Conservation (phyloP, 805 yeast genomes). For the Saccharomycopsis guyanensis region DNA sequence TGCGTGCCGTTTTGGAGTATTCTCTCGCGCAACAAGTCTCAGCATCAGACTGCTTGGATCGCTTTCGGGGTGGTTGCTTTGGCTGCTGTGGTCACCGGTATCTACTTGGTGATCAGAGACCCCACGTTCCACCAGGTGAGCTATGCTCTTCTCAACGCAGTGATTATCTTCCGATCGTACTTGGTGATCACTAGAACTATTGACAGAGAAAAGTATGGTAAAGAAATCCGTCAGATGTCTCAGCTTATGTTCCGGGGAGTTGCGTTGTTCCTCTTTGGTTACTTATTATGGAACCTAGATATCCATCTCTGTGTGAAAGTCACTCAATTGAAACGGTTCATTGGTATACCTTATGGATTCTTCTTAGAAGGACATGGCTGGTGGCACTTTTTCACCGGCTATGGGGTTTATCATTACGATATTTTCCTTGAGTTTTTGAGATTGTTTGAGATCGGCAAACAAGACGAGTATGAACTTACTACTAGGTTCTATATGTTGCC, state of each 20-base stretch:
- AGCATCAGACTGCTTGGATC: conserved; percentile 14
- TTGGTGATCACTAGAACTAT: conserved; percentile 32
- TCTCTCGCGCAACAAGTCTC: conserved; percentile 48
- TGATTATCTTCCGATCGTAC: conserved; percentile 57
- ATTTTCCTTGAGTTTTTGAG: conserved; percentile 72
- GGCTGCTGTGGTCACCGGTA: conserved; percentile 55
- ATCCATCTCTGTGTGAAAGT: conserved; percentile 57
- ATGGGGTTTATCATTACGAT: conserved; percentile 81
- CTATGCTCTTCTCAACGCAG: conserved; percentile 71
- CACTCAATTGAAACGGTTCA: conserved; percentile 22
- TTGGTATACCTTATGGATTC: conserved; percentile 82
- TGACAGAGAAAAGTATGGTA: conserved; percentile 9
- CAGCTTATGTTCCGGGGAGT: conserved; percentile 54
- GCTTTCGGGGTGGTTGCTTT: conserved; percentile 8
- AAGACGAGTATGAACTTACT: conserved; percentile 45
- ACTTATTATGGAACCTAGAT: conserved; percentile 82
- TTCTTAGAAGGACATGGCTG: conserved; percentile 90
- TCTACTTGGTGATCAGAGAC: conserved; percentile 66
- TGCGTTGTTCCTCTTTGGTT: conserved; percentile 61
- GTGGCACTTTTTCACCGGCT: conserved; percentile 91
- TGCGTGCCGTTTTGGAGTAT: conserved; percentile 89
- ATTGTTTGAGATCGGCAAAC: conserved; percentile 52
- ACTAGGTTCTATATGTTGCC: conserved; percentile 57
- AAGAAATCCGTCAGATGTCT: conserved; percentile 34
- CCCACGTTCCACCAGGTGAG: conserved; percentile 88